Evolutionary conservation across 768 basidiomycete genomes (phyloP), one percentile per base, ranked within the genome.

Genomic region (Pholiota molesta): DNA sequence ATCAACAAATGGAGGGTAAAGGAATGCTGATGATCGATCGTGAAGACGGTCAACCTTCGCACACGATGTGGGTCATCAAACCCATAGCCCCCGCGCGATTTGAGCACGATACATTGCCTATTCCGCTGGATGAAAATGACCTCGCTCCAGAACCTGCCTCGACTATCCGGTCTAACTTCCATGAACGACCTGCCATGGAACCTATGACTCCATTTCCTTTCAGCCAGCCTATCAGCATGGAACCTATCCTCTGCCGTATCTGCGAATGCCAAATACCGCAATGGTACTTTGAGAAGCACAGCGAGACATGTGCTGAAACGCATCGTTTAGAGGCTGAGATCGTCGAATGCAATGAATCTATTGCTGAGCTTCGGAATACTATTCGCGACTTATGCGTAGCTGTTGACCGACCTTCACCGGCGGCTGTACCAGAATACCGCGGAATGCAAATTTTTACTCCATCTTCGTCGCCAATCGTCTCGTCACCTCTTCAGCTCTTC

Each of bases 201-300:
- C 84, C 87, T 10, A 73, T 80, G 44, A 87, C 86, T 2, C 87
- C 89, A 3, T 92, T 96, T 74, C 90, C 93, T 8, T 88, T 90
- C 73, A 79, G 81, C 47, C 85, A 87, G 21, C 87, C 90, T 23
- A 90, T 99, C 75, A 90, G 88, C 70, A 87, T 85, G 26, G 87
- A 92, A 62, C 88, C 85, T 29, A 92, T 99, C 55, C 83, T 99
- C 21, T 99, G 97, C 78, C 92, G 97, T 31, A 99, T 99, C 64
- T 99, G 97, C 80, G 97, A 99, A 77, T 88, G 91, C 71, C 89
- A 92, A 67, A 92, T 99, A 61, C 96, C 97, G 2, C 92, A 97
- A 63, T 99, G 97, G 97, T 99, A 95, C 79, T 99, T 99, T 73
- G 97, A 99, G 79, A 99, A 98, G 79, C 97, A 99, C 79, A 99